A percentile compares a stretch with the other conserved stretches of the same genome.
Conservation (phyloP, 2,329 filamentous ascomycete species). For the Colletotrichum coccodes region DNA sequence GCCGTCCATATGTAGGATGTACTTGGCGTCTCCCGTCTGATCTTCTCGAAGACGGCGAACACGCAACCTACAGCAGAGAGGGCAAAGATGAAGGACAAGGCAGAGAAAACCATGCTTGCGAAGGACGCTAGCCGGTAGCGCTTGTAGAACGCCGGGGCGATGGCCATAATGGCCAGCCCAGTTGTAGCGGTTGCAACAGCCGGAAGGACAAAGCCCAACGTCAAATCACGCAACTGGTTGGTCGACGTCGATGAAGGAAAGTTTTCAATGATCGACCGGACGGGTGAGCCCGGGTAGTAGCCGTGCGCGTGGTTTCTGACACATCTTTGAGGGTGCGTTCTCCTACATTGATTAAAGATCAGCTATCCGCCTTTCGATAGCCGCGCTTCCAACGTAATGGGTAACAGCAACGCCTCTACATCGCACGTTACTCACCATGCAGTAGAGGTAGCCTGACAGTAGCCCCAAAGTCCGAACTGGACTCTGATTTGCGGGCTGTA, state of each 20-base stretch:
- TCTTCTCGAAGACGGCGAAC: background rate
- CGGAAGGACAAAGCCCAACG: background rate
- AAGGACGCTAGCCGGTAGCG: background rate
- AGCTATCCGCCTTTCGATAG: background rate
- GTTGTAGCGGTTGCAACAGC: background rate
- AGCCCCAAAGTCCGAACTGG: background rate
- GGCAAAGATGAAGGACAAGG: background rate
- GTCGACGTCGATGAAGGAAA: background rate
- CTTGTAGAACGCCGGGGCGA: background rate
- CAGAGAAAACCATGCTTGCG: background rate
- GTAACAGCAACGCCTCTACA: background rate
- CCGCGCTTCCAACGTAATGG: background rate
- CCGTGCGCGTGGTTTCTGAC: background rate
- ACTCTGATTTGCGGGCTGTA: background rate
- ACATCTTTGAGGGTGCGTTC: background rate
- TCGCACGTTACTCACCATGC: background rate
- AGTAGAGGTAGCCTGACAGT: background rate
- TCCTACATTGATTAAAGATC: background rate
- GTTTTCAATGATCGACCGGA: background rate
- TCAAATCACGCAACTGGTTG: background rate
- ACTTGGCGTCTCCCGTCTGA: background rate
- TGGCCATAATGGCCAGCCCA: background rate
- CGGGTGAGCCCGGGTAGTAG: background rate
- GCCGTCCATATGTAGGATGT: background rate
- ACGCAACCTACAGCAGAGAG: background rate